Evolutionary conservation across 768 basidiomycete genomes (phyloP).

Genomic region (Phylloporus scabripes): DNA sequence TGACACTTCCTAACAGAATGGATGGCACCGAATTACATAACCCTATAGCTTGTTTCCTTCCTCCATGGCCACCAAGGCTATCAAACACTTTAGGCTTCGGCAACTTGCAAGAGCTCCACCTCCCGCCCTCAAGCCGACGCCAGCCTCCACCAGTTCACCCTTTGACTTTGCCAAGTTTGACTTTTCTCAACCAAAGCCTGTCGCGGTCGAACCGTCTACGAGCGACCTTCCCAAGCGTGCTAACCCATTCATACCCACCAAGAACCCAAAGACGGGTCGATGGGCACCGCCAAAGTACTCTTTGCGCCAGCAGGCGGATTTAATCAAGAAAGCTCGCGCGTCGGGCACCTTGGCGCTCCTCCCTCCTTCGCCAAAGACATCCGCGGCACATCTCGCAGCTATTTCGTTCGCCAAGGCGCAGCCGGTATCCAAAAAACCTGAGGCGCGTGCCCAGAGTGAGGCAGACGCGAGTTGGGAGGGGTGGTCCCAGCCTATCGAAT

Average conservation of each 20-base stretch:
- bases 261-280: slow-evolving; percentile 52
- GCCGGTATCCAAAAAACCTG: slow-evolving; percentile 5
- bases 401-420: slow-evolving; percentile 16
- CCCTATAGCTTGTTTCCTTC: no score
- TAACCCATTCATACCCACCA: slow-evolving; percentile 70
- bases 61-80: slow-evolving; percentile 20
- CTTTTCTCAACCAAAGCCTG: slow-evolving; percentile 11
- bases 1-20: no score
- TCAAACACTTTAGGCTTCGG: slow-evolving; percentile 25
- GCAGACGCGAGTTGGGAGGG: not conserved
- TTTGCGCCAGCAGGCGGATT: slow-evolving; percentile 68
- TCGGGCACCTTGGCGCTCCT: slow-evolving; percentile 52
- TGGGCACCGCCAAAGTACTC: slow-evolving; percentile 73
- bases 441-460: slow-evolving; percentile 1
- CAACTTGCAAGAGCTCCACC: slow-evolving; percentile 16
- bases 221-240: slow-evolving; percentile 19
- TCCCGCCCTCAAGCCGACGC: slow-evolving; percentile 24
- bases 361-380: slow-evolving; percentile 63
- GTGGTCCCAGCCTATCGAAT: slow-evolving; percentile 33
- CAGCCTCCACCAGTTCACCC: not conserved
- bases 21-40: no score
- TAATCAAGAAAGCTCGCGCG: slow-evolving; percentile 65
- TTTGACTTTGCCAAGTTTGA: slow-evolving; percentile 21
- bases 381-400: slow-evolving; percentile 19
- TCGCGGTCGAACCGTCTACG: slow-evolving; percentile 1